A percentile compares a stretch with the other conserved stretches of the same genome.
Conservation (phyloP, 2,329 filamentous ascomycete species). For the Aureobasidium namibiae region DNA sequence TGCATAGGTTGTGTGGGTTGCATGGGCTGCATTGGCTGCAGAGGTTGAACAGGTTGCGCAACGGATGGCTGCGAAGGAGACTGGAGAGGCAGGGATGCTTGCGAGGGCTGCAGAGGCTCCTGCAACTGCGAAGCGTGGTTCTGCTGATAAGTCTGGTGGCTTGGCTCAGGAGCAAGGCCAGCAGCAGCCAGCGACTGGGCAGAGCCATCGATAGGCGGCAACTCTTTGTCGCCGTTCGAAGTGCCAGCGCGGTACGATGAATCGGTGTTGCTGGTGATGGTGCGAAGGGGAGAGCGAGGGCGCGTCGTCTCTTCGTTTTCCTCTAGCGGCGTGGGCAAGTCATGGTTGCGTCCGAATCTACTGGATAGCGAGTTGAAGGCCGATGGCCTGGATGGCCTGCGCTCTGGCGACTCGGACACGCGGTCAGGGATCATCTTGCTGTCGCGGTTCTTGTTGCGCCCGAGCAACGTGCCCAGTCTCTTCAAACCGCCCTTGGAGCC, state of each 20-base stretch:
- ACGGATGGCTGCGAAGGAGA: conserved; percentile 9
- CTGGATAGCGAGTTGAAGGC: conserved; percentile 55
- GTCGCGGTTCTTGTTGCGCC: conserved; percentile 44
- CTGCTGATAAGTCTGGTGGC: conserved; percentile 21
- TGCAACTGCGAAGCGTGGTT: conserved; percentile 25
- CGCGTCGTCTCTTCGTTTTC: conserved; percentile 22
- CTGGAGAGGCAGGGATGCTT: background rate
- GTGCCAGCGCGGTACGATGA: background rate
- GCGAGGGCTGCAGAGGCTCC: conserved; percentile 22
- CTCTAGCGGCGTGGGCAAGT: conserved; percentile 42
- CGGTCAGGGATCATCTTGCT: conserved; percentile 40
- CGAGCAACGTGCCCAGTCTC: conserved; percentile 62
- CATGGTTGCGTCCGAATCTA: conserved; percentile 51
- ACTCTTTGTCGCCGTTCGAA: conserved; percentile 1
- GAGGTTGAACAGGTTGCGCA: conserved; percentile 13
- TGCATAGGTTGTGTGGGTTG: background rate
- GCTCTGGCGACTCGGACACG: conserved; percentile 37
- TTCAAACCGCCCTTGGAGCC: conserved; percentile 38
- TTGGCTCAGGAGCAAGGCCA: conserved; percentile 10
- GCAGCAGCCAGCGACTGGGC: conserved; percentile 11
- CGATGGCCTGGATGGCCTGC: conserved; percentile 44
- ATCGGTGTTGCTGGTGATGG: conserved; percentile 10
- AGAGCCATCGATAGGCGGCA: conserved; percentile 7
- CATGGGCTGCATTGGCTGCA: background rate
- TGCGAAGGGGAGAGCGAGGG: conserved; percentile 24